Evolutionary conservation across 176 grass and related monocot species (phyloP), one percentile per base, ranked within the genome.

Genomic region (Bromus sterilis): DNA sequence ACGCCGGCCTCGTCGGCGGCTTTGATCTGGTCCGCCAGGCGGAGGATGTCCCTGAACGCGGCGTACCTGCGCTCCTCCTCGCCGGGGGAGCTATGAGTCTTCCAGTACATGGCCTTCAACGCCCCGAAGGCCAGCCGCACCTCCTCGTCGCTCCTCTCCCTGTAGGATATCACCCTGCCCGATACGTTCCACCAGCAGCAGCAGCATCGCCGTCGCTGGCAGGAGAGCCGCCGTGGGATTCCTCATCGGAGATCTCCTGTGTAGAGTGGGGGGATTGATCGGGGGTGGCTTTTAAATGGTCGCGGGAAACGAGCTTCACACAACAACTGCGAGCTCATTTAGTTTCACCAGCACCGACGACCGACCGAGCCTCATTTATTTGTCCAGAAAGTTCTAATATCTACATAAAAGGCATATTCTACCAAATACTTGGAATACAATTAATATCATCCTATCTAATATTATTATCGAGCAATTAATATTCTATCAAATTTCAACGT

Each of bases 111-210:
- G 23, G 85, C 59, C 86, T 65, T 90, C 93, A 90, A 96, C 25
- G 75, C 75, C 4, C 36, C 79, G 77, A 93, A 89, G 64, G 93
- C 46, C 56, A 85, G 85, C 57, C 87, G 65, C 71, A 82, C 51
- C 79, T 90, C 93, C 71, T 84, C 85, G 56, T 96, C 93, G 77
- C 87, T 92, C 62, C 87, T 71, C 85, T 93, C 90, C 4, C 85
- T 86, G 65, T 90, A 92, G 18, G 79, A 83, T 2, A 63, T 15
- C 29, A 32, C 28, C 15, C 29, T 63, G 30, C 60, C 60, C 60
- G 60, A 63, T 63, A 33, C 6, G 14, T 13, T 63, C 60, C 60
- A 63, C 4, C 9, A 81, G 31, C 34, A 91, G 33, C 32, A 69
- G 51, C 35, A 14, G 4, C 59, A 71, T 34, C 31, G 71, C 63